Percentiles rank a stretch among this genome's conserved stretches.
Conservation (phyloP, 2,329 filamentous ascomycete genomes). For the Pseudocercospora macadamiae region DNA sequence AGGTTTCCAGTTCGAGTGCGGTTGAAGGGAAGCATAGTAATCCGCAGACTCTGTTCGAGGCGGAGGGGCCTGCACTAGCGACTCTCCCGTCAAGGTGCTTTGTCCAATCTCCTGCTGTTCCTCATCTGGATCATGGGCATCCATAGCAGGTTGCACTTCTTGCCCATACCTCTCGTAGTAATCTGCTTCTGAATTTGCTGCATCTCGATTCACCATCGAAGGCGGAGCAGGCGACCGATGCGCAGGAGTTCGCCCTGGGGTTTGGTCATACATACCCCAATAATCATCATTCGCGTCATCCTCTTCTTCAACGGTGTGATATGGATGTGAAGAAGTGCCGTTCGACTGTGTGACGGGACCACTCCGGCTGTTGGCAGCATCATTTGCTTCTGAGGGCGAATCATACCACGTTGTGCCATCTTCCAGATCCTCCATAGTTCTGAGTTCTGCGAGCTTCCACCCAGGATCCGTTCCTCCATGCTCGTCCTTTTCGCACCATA, state of each 20-base stretch:
- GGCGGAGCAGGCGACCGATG: slow-evolving; percentile 66
- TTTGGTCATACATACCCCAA: slow-evolving; percentile 75
- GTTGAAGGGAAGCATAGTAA: slow-evolving; percentile 24
- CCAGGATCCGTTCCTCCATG: slow-evolving; percentile 59
- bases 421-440: slow-evolving; percentile 57
- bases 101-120: slow-evolving; percentile 52
- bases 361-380: slow-evolving; percentile 30
- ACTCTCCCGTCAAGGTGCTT: slow-evolving; percentile 59
- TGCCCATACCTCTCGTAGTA: slow-evolving; percentile 76
- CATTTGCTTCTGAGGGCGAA: slow-evolving; percentile 64
- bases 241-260: slow-evolving; percentile 61
- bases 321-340: slow-evolving; percentile 7
- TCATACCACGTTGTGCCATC: slow-evolving; percentile 62
- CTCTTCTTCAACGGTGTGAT: slow-evolving; percentile 56
- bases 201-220: slow-evolving; percentile 32
- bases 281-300: slow-evolving; percentile 70
- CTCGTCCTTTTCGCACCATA: slow-evolving; percentile 70
- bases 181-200: slow-evolving; percentile 59
- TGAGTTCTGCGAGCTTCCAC: slow-evolving; percentile 75
- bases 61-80: slow-evolving; percentile 38
- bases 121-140: slow-evolving; percentile 80
- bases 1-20: slow-evolving; percentile 22
- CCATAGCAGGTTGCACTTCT: slow-evolving; percentile 78
- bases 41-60: slow-evolving; percentile 19
- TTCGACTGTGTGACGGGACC: slow-evolving; percentile 22